Conservation (phyloP, 2,329 filamentous ascomycete genomes). For the Magnaporthales sp. region DNA sequence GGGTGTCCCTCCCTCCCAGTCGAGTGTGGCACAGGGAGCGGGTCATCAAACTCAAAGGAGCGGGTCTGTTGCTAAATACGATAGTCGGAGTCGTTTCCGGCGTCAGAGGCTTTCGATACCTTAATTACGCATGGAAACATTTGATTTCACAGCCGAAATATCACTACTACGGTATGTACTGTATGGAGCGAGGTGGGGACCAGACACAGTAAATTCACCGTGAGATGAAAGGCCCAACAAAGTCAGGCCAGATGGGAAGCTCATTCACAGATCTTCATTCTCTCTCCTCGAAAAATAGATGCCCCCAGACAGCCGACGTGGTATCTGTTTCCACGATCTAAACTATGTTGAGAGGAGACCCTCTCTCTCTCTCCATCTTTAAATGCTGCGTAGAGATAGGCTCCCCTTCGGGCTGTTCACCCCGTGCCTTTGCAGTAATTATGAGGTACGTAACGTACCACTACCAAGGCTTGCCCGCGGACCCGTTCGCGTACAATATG, state of each 20-base stretch:
- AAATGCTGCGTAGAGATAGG: no score
- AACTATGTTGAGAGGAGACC: not conserved
- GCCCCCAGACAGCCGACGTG: not conserved
- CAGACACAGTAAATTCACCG: not conserved
- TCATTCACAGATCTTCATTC: not conserved
- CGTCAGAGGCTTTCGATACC: not conserved
- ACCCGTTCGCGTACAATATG: not conserved
- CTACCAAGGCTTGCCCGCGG: not conserved
- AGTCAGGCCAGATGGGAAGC: not conserved
- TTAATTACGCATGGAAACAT: not conserved
- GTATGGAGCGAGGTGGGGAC: not conserved
- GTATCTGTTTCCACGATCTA: not conserved
- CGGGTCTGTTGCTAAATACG: not conserved
- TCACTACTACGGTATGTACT: no score
- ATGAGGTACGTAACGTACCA: not conserved
- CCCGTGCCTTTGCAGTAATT: not conserved
- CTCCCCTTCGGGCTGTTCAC: not conserved
- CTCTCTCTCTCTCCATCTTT: not conserved
- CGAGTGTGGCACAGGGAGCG: not conserved
- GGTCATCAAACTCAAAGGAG: not conserved
- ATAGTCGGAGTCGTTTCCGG: not conserved
- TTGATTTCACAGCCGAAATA: not conserved
- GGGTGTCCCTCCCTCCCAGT: not conserved
- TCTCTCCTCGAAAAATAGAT: not conserved
- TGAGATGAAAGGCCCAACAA: not conserved